These are phyloP conservation scores for Malassezia cuniculi DNA, from an alignment of 1,284 basidiomycete species.

Conservation along the genomic window DNA sequence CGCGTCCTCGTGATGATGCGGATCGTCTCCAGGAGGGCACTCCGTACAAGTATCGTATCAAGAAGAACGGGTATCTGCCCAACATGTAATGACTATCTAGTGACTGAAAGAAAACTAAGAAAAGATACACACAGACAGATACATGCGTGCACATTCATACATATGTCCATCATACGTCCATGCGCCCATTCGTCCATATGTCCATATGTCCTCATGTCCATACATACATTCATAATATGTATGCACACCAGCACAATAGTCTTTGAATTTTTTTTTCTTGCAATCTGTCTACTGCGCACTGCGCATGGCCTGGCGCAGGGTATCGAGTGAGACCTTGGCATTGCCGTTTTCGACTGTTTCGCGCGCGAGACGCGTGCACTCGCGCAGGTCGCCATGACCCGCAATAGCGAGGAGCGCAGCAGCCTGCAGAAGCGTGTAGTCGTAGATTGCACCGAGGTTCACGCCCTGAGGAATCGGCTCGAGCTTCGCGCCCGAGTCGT, in stretches of 20 bases:
- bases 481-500: slow-evolving; percentile 5
- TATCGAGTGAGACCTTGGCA: background rate
- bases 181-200: no score
- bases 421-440: slow-evolving; percentile 39
- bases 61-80: slow-evolving; percentile 16
- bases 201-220: no score
- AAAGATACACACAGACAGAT: no score
- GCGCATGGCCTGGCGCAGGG: slow-evolving; percentile 6
- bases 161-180: no score
- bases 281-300: background rate
- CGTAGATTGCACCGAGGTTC: slow-evolving; percentile 25
- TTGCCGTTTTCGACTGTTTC: slow-evolving; percentile 1
- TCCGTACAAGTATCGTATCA: slow-evolving; percentile 30
- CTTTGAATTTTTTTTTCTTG: no score
- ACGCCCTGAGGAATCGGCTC: slow-evolving; percentile 26
- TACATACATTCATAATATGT: background rate
- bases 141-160: no score
- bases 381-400: slow-evolving; percentile 6
- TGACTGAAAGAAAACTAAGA: no score
- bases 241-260: background rate
- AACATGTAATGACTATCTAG: no score
- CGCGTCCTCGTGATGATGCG: slow-evolving; percentile 29
- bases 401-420: slow-evolving; percentile 38
- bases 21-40: slow-evolving; percentile 31
- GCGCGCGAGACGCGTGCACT: slow-evolving; percentile 10